Percentiles rank a stretch among this genome's conserved stretches.
Evolutionary conservation across 148 eudicot genomes (phyloP).

Genomic region (Fallopia convolvulus): DNA sequence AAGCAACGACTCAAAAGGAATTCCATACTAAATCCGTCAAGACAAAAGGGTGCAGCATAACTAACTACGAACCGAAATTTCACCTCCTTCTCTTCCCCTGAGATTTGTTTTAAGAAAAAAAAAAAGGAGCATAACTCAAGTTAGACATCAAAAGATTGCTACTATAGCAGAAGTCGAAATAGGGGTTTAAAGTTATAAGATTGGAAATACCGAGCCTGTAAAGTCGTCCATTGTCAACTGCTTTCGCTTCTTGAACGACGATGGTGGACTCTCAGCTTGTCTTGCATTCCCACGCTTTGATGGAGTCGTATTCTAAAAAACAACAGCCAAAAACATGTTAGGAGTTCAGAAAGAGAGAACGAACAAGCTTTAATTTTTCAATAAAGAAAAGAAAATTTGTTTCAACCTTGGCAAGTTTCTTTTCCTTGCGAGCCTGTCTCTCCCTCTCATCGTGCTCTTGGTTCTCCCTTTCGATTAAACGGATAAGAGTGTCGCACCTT

Average conservation of each 20-base stretch:
- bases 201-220: slow-evolving; percentile 34
- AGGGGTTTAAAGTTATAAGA: neutral
- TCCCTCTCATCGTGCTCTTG: slow-evolving; percentile 93
- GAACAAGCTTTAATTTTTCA: neutral
- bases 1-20: neutral
- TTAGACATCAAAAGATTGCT: neutral
- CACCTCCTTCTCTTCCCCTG: slow-evolving; percentile 58
- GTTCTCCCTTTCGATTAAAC: slow-evolving; percentile 89
- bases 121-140: neutral
- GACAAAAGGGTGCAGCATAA: neutral
- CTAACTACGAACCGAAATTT: neutral
- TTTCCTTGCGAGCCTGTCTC: slow-evolving; percentile 97
- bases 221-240: slow-evolving; percentile 65
- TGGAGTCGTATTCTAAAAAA: slow-evolving; percentile 44
- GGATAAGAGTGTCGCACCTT: slow-evolving; percentile 90
- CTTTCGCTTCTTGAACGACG: slow-evolving; percentile 57
- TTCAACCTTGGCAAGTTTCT: slow-evolving; percentile 82
- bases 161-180: slow-evolving; percentile 1
- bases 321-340: neutral
- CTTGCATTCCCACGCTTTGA: slow-evolving; percentile 59
- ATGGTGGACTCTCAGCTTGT: slow-evolving; percentile 65
- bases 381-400: neutral
- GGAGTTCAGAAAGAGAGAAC: neutral
- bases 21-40: neutral
- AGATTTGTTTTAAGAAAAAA: slow-evolving; percentile 9